phyloP scores from a whole-genome alignment of 345 rosid genomes.

The Eucalyptus tenuipes region DNA sequence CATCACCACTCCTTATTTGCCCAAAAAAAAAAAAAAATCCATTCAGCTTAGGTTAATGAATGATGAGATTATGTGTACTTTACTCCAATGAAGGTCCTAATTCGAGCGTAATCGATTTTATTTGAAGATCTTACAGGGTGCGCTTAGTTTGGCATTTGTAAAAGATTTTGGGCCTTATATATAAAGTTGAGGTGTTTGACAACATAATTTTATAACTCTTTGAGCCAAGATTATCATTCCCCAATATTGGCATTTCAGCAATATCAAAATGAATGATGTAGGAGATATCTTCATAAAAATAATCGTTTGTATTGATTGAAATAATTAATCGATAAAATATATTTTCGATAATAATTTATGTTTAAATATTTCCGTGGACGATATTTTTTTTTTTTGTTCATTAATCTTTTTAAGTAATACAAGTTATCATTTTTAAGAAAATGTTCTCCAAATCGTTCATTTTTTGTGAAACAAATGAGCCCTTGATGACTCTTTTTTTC shows the following conservation, averaged over 20 bases:
- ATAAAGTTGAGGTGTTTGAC: not conserved
- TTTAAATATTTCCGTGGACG: rapidly evolving
- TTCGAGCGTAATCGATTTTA: not conserved
- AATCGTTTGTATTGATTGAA: not conserved
- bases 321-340: too few relatives aligned
- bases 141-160: not conserved
- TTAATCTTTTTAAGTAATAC: not conserved
- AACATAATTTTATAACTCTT: not conserved
- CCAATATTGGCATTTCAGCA: not conserved
- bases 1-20: not conserved
- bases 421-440: not conserved
- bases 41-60: not conserved
- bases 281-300: rapidly evolving
- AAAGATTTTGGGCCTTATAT: not conserved
- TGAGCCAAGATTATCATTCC: not conserved
- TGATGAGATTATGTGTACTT: not conserved
- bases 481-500: not conserved
- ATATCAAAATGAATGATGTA: not conserved
- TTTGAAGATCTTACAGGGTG: rapidly evolving
- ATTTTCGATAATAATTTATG: too few relatives aligned
- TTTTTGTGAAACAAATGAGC: not conserved
- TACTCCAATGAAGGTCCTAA: not conserved
- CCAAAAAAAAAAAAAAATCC: not conserved
- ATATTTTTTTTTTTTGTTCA: too few relatives aligned
- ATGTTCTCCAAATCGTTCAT: rapidly evolving